phyloP scores from a whole-genome alignment of 768 basidiomycete genomes.

The Kwoniella bestiolae region DNA sequence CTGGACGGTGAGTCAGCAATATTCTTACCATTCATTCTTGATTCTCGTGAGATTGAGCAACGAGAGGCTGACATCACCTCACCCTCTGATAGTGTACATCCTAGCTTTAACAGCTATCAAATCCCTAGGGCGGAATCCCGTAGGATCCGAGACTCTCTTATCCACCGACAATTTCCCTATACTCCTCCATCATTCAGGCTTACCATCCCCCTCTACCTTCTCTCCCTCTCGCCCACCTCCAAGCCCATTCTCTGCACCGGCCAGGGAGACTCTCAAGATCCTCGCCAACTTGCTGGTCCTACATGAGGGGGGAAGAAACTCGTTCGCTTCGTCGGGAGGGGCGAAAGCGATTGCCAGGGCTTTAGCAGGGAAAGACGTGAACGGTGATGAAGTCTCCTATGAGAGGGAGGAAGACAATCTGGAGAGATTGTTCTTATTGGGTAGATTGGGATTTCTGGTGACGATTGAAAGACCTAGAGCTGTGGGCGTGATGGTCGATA shows the following conservation, averaged over 20 bases:
- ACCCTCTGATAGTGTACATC: conserved; percentile 64
- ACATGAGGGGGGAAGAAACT: conserved; percentile 28
- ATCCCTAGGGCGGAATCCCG: conserved; percentile 70
- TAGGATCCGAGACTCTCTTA: conserved; percentile 68
- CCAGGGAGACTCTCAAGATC: conserved; percentile 52
- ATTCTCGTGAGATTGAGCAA: background rate
- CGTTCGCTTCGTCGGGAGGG: conserved; percentile 31
- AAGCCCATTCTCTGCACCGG: conserved; percentile 12
- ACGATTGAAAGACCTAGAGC: conserved; percentile 36
- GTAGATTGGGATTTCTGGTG: conserved; percentile 43
- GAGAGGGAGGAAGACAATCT: conserved; percentile 17
- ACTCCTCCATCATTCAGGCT: conserved; percentile 38
- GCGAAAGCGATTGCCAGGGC: conserved; percentile 33
- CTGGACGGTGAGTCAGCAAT: conserved; percentile 62
- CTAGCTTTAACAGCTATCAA: conserved; percentile 74
- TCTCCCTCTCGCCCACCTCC: conserved; percentile 21
- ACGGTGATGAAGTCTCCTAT: conserved; percentile 1
- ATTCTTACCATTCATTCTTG: too few species aligned
- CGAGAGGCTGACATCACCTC: conserved; percentile 12
- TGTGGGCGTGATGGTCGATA: conserved; percentile 49
- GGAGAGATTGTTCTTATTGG: conserved; percentile 47
- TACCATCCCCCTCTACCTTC: conserved; percentile 25
- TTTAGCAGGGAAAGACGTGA: conserved; percentile 26
- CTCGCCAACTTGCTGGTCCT: conserved; percentile 72
- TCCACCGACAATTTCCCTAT: conserved; percentile 59